Evolutionary conservation across 2,329 filamentous ascomycete species (phyloP).

Genomic region (Microdochium trichocladiopsis): DNA sequence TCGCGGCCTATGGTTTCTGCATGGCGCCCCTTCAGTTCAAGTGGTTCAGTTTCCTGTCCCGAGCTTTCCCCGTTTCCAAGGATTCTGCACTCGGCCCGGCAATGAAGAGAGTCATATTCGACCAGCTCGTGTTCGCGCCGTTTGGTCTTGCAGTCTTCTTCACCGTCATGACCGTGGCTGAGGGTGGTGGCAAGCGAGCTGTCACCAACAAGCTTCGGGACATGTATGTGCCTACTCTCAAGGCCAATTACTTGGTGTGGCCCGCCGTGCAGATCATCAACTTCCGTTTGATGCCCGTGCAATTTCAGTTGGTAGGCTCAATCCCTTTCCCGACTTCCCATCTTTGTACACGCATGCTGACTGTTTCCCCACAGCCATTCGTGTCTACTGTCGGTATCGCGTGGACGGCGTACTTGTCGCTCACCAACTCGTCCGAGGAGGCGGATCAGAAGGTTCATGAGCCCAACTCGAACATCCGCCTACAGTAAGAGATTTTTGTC

Average conservation of each 20-base stretch:
- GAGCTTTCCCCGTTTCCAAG: slow-evolving; percentile 79
- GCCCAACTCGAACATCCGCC: slow-evolving; percentile 25
- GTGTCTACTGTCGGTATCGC: slow-evolving; percentile 93
- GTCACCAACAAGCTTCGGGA: slow-evolving; percentile 81
- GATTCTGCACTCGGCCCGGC: slow-evolving; percentile 66
- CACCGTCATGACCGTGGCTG: slow-evolving; percentile 90
- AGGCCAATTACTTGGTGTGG: slow-evolving; percentile 95
- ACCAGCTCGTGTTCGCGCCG: slow-evolving; percentile 90
- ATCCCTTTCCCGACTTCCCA: not conserved
- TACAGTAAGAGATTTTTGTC: slow-evolving; percentile 13
- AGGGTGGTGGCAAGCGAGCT: slow-evolving; percentile 79
- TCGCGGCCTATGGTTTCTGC: slow-evolving; percentile 95
- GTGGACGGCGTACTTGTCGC: slow-evolving; percentile 93
- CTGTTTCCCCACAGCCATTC: too few species aligned
- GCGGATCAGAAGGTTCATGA: slow-evolving; percentile 21
- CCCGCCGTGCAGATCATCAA: slow-evolving; percentile 94
- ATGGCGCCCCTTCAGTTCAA: slow-evolving; percentile 95
- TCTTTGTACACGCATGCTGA: too few species aligned
- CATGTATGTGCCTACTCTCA: slow-evolving; percentile 88
- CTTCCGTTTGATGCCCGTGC: slow-evolving; percentile 89
- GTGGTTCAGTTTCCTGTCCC: slow-evolving; percentile 86
- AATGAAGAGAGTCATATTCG: slow-evolving; percentile 83
- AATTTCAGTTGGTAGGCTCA: slow-evolving; percentile 83
- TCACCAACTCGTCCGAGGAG: slow-evolving; percentile 82
- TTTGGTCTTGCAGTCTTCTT: slow-evolving; percentile 85